Conservation (phyloP, 768 basidiomycete genomes). For the Pisolithus tinctorius region DNA sequence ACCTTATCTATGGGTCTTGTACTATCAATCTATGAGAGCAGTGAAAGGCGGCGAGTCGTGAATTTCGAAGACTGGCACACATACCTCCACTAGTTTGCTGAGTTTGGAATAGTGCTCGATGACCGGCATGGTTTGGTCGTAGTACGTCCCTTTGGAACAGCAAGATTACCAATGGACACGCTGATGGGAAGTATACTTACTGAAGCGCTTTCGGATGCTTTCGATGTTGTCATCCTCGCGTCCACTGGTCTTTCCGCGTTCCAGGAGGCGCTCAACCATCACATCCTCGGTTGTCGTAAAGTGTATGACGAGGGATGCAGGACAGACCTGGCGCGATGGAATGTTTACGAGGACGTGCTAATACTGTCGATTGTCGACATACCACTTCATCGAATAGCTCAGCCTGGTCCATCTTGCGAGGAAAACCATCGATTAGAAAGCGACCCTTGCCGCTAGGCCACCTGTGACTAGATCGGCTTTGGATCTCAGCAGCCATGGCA, state of each 20-base stretch:
- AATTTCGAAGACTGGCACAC: not conserved
- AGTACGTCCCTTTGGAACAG: slow-evolving; percentile 60
- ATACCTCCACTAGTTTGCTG: slow-evolving; percentile 75
- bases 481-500: slow-evolving; percentile 70
- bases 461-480: slow-evolving; percentile 37
- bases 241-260: slow-evolving; percentile 90
- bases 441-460: slow-evolving; percentile 73
- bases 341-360: not conserved
- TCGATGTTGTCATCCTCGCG: slow-evolving; percentile 92
- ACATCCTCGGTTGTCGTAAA: slow-evolving; percentile 83
- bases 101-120: slow-evolving; percentile 69
- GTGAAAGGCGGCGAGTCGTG: not conserved
- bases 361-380: slow-evolving; percentile 13
- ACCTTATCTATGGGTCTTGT: slow-evolving; percentile 66
- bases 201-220: slow-evolving; percentile 95
- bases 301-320: slow-evolving; percentile 75
- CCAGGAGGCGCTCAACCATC: slow-evolving; percentile 78
- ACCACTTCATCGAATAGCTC: slow-evolving; percentile 84
- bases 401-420: slow-evolving; percentile 98
- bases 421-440: slow-evolving; percentile 96
- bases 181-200: slow-evolving; percentile 36
- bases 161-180: not conserved
- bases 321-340: slow-evolving; percentile 55
- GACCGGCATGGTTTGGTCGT: slow-evolving; percentile 87
- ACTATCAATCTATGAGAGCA: slow-evolving; percentile 52